phyloP scores from a whole-genome alignment of 768 basidiomycete species.

The Kwoniella pini region DNA sequence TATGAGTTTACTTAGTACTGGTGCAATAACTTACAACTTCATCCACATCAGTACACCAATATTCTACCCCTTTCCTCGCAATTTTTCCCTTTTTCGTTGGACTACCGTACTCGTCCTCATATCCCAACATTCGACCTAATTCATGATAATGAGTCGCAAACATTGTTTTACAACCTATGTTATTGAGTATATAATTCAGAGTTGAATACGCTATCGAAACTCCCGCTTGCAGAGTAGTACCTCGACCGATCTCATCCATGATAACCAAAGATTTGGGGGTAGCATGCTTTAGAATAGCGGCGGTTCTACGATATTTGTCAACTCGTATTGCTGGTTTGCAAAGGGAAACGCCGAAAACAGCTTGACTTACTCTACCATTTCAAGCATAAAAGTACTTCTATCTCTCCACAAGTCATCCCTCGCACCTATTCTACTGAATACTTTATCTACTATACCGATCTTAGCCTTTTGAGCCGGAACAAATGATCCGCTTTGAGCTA shows the following conservation, averaged over 20 bases:
- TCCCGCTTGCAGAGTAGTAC: conserved; percentile 89
- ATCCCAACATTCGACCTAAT: conserved; percentile 72
- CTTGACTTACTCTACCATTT: conserved; percentile 55
- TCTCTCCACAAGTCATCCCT: conserved; percentile 93
- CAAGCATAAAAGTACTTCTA: conserved; percentile 86
- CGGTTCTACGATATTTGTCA: conserved; percentile 66
- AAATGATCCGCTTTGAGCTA: conserved; percentile 90
- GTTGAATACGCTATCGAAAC: conserved; percentile 91
- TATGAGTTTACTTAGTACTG: too few relatives aligned
- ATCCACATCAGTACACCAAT: conserved; percentile 86
- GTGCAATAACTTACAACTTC: conserved; percentile 64
- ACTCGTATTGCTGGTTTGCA: too few relatives aligned
- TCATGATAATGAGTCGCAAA: conserved; percentile 99
- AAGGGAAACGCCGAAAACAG: too few relatives aligned
- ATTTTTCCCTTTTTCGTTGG: background rate
- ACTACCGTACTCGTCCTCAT: conserved; percentile 29
- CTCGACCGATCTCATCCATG: conserved; percentile 98
- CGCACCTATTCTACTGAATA: conserved; percentile 94
- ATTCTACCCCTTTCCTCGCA: conserved; percentile 62
- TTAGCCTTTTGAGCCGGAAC: conserved; percentile 82
- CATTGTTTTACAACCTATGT: conserved; percentile 77
- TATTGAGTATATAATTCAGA: conserved; percentile 72
- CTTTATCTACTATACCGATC: conserved; percentile 81
- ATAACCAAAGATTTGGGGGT: conserved; percentile 89
- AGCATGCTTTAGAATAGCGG: conserved; percentile 81